These are phyloP conservation scores for Neolentinus lepideus DNA, from an alignment of 1,284 basidiomycete genomes.

Conservation along the genomic window DNA sequence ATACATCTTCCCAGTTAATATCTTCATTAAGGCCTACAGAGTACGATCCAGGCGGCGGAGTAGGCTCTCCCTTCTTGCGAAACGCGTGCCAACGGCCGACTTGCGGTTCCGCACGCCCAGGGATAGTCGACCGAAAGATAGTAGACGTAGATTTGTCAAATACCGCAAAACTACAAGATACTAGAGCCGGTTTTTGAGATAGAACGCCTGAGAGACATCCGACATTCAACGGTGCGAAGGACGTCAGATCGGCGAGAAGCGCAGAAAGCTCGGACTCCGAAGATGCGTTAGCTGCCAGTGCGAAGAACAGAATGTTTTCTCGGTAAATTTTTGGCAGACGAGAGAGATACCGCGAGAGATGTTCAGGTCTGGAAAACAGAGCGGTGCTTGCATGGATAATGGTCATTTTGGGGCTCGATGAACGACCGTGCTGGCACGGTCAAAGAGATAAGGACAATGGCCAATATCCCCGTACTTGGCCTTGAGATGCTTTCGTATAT, in stretches of 20 bases:
- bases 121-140: constrained; percentile 2
- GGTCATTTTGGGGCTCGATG: neutral
- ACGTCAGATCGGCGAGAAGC: neutral
- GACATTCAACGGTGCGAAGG: neutral
- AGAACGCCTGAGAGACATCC: neutral
- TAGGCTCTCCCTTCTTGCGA: neutral
- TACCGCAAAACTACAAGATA: neutral
- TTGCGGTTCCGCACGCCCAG: neutral
- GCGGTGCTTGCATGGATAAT: neutral
- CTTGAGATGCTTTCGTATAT: too few relatives aligned
- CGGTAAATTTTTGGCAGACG: neutral
- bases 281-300: neutral
- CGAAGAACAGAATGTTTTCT: neutral
- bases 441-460: too few relatives aligned
- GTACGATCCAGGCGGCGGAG: neutral
- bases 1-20: constrained; percentile 1
- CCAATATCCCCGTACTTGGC: too few relatives aligned
- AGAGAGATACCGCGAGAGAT: neutral
- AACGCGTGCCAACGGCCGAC: constrained; percentile 6
- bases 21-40: neutral
- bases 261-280: neutral
- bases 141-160: neutral
- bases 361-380: neutral
- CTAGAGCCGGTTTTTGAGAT: neutral
- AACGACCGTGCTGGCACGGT: too few relatives aligned